Conservation (phyloP, 768 basidiomycete species). For the Kondoa subrosea region DNA sequence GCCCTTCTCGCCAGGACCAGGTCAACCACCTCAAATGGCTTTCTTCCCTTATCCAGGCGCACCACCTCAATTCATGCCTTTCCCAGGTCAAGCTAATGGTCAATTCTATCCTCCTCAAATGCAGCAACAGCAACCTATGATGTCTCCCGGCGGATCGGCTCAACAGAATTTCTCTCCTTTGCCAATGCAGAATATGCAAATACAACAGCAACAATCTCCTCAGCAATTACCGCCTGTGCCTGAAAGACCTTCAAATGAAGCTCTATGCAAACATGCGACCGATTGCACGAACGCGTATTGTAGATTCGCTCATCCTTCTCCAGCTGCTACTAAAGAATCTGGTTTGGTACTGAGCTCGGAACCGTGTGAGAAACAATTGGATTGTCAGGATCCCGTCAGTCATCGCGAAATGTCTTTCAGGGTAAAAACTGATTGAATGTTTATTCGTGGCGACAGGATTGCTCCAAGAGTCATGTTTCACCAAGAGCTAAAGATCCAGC, state of each 20-base stretch:
- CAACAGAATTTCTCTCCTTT: conserved; percentile 23
- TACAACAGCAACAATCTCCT: conserved; percentile 1
- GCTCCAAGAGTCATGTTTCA: conserved; percentile 28
- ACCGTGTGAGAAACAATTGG: conserved; percentile 68
- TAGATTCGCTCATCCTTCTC: conserved; percentile 83
- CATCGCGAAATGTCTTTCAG: conserved; percentile 3
- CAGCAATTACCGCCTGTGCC: conserved; percentile 29
- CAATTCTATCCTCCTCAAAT: conserved; percentile 24
- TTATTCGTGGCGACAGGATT: conserved; percentile 20
- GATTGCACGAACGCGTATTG: conserved; percentile 85
- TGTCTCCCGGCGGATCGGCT: neutral
- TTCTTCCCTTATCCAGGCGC: conserved; percentile 10
- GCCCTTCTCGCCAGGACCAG: neutral
- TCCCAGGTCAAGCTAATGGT: conserved; percentile 13
- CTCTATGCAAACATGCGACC: conserved; percentile 73
- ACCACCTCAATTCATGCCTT: neutral
- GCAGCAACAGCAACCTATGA: conserved; percentile 22
- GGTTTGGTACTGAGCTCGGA: conserved; percentile 90
- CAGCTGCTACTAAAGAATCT: conserved; percentile 87
- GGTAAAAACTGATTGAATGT: neutral
- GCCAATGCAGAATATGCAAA: conserved; percentile 17
- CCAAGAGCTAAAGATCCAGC: conserved; percentile 21
- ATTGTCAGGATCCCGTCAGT: conserved; percentile 66
- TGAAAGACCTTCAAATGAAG: conserved; percentile 31
- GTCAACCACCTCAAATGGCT: conserved; percentile 3